Evolutionary conservation across 805 yeast genomes (phyloP).

Genomic region (Kurtzmaniella cleridarum): DNA sequence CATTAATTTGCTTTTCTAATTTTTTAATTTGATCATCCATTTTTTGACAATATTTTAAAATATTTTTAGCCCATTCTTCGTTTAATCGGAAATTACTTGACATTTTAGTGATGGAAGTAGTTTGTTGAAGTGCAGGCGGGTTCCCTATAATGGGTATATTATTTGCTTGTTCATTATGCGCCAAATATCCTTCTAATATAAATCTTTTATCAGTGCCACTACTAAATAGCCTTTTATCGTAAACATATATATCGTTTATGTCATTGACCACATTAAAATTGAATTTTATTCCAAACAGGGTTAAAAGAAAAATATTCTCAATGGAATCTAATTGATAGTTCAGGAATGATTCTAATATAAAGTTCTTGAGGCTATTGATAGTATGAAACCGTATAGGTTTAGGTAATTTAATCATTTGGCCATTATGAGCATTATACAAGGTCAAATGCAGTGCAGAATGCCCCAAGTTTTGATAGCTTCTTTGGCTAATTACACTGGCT

Average conservation of each 20-base stretch:
- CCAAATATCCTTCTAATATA: conserved; percentile 7
- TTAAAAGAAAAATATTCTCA: conserved; percentile 44
- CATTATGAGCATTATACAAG: conserved; percentile 36
- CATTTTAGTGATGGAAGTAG: conserved; percentile 13
- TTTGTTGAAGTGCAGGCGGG: background rate
- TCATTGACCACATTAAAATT: conserved; percentile 49
- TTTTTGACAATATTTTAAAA: conserved; percentile 35
- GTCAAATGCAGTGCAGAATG: conserved; percentile 15
- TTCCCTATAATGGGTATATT: background rate
- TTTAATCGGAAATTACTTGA: conserved; percentile 37
- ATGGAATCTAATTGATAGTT: conserved; percentile 13
- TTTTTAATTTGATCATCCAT: conserved; percentile 24
- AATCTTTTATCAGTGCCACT: conserved; percentile 8
- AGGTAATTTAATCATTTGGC: conserved; percentile 25
- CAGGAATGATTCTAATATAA: conserved; percentile 22
- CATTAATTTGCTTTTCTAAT: conserved; percentile 28
- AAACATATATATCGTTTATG: conserved; percentile 52
- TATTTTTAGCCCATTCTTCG: conserved; percentile 48
- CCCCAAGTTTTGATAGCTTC: too few species aligned
- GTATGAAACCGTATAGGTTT: conserved; percentile 38
- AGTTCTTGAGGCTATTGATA: conserved; percentile 25
- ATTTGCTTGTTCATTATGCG: conserved; percentile 4
- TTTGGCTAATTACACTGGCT: too few species aligned
- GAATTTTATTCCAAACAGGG: conserved; percentile 62
- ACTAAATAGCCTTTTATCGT: conserved; percentile 56